These are phyloP conservation scores for Sisymbrium irio DNA, from an alignment of 345 rosid species.

Conservation along the genomic window DNA sequence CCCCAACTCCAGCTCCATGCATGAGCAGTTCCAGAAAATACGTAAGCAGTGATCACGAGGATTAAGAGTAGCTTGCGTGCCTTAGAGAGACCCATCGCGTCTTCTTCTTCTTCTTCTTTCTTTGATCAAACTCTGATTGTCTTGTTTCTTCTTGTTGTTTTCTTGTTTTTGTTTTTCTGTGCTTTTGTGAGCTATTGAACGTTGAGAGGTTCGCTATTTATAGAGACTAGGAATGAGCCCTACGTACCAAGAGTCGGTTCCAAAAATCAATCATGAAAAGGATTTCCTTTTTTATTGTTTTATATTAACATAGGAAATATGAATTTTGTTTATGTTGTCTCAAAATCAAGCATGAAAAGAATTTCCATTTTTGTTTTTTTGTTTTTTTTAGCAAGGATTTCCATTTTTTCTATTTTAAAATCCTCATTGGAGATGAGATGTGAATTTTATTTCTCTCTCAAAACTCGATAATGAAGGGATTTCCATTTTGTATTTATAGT, in stretches of 20 bases:
- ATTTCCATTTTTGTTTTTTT: too few relatives aligned
- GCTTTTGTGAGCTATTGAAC: not conserved
- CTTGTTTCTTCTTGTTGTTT: not conserved
- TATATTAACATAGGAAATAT: too few relatives aligned
- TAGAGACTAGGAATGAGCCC: not conserved
- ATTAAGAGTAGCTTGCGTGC: slow-evolving; percentile 2
- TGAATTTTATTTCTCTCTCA: not conserved
- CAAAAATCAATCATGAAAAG: not conserved
- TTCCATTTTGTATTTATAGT: too few relatives aligned
- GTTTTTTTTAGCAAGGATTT: too few relatives aligned
- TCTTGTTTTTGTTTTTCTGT: not conserved
- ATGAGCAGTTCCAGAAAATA: not conserved
- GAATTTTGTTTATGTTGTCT: not conserved
- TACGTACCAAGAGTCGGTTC: not conserved
- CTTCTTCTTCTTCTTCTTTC: not conserved
- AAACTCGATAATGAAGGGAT: not conserved
- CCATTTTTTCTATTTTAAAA: too few relatives aligned
- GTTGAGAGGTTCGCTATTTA: not conserved
- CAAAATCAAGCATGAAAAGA: not conserved
- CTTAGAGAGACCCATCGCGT: not conserved
- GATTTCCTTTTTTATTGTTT: too few relatives aligned
- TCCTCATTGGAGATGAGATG: too few relatives aligned
- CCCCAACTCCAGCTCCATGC: slow-evolving; percentile 22
- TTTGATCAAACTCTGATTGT: not conserved
- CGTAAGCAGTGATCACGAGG: not conserved